Base-by-base conservation (phyloP, 768 basidiomycete species). In the Suillus variegatus region DNA sequence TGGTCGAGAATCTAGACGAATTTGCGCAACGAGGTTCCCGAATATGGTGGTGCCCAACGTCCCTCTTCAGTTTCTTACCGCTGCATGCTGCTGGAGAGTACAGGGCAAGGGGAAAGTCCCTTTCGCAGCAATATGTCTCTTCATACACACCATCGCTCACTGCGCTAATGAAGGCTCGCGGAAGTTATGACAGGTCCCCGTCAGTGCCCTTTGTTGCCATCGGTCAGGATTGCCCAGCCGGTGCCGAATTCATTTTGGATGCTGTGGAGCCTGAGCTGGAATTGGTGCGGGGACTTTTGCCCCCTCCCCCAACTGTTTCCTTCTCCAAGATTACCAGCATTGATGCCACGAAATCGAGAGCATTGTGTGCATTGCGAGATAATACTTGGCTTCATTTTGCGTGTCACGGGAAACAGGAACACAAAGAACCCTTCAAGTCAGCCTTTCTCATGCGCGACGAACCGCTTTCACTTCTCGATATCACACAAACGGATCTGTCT, bases 171-270 rank as follows among this genome's bases (percentile, higher is more conserved):
- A 47, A 10, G 25, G 67, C 72, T n/a, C n/a, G n/a, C n/a, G n/a
- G n/a, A n/a, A n/a, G n/a, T n/a, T n/a, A n/a, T n/a, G n/a, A n/a
- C n/a, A n/a, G n/a, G n/a, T n/a, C n/a, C n/a, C n/a, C n/a, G n/a
- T n/a, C n/a, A n/a, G n/a, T n/a, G n/a, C n/a, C 22, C 2, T 66
- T 66, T 40, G 51, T 43, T 46, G 65, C 65, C 65, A 66, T 66
- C 22, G 65, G 61, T 41, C 65, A 66, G 40, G 54, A 57, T 18
- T 8, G 2, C 16, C 64, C 64, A 44, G 36, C 6, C 18, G 44
- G 64, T 1, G n/a, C 18, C 14, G 28, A 25, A 28, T 52, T 28
- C 51, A 25, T 4, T 16, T 25, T n/a, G 9, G 22, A 40, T 18
- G 6, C 9, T 20, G 47, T 62, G n/a, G 47, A 49, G 47, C 61